Evolutionary conservation across 2,329 filamentous ascomycete species (phyloP).

Genomic region (Onygena corvina): DNA sequence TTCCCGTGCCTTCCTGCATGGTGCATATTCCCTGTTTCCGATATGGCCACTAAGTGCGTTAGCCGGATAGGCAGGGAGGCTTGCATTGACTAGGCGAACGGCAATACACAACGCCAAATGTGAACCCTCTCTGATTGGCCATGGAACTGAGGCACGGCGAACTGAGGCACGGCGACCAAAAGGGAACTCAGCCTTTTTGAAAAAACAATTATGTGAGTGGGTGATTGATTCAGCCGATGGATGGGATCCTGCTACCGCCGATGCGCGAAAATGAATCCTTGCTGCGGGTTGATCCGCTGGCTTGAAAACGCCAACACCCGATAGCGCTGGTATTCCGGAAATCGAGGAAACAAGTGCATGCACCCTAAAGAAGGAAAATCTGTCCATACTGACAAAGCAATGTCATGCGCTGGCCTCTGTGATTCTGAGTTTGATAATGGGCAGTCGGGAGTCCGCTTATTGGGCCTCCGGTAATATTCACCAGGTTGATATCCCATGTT

Average conservation of each 20-base stretch:
- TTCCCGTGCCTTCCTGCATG: not conserved
- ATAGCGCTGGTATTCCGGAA: not conserved
- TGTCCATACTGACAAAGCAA: not conserved
- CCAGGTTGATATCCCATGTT: not conserved
- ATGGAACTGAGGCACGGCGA: slow-evolving; percentile 2
- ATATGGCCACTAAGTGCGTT: not conserved
- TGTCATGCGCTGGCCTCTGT: not conserved
- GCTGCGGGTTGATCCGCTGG: not conserved
- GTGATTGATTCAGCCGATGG: not conserved
- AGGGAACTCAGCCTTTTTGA: not conserved
- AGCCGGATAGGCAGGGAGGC: slow-evolving; percentile 1
- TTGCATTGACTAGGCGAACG: slow-evolving; percentile 3
- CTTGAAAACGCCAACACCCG: slow-evolving; percentile 1
- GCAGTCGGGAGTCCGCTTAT: not conserved
- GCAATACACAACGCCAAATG: not conserved
- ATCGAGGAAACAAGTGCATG: not conserved
- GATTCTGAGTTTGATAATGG: not conserved
- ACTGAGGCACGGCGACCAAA: slow-evolving; percentile 6
- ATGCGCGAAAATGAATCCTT: not conserved
- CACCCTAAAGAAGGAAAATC: not conserved
- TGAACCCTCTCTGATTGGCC: not conserved
- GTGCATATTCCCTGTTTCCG: not conserved
- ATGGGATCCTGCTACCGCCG: not conserved
- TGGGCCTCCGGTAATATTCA: not conserved
- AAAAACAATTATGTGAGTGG: not conserved